Conservation (phyloP, 1,284 basidiomycete genomes). For the Cryptococcus sp. region DNA sequence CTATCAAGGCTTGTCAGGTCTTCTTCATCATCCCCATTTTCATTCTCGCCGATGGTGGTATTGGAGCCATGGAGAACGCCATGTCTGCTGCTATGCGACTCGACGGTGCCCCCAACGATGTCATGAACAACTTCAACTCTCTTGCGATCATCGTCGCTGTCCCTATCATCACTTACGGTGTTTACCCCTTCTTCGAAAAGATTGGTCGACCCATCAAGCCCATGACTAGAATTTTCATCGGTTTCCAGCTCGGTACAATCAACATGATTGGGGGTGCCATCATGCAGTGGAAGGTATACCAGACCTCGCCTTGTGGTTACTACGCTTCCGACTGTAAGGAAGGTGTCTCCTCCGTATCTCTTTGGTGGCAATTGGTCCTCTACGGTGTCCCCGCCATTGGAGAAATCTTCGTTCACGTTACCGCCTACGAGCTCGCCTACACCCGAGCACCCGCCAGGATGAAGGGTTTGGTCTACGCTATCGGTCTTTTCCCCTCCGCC, state of each 20-base stretch:
- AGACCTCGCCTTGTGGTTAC: constrained; percentile 49
- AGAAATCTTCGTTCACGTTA: constrained; percentile 52
- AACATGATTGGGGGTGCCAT: constrained; percentile 48
- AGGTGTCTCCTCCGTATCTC: constrained; percentile 25
- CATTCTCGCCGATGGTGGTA: constrained; percentile 50
- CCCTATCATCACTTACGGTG: constrained; percentile 47
- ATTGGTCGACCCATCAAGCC: constrained; percentile 38
- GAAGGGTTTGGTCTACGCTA: constrained; percentile 46
- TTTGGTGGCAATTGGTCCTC: constrained; percentile 50
- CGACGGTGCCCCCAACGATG: constrained; percentile 51
- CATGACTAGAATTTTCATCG: constrained; percentile 32
- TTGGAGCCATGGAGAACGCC: constrained; percentile 42
- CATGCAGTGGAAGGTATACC: constrained; percentile 51
- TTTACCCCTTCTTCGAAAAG: constrained; percentile 49
- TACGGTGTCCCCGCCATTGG: constrained; percentile 47
- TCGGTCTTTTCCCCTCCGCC: constrained; percentile 49
- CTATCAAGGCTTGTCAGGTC: constrained; percentile 49
- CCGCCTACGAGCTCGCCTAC: constrained; percentile 52
- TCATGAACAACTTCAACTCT: constrained; percentile 51
- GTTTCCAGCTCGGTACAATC: constrained; percentile 41
- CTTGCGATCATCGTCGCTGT: constrained; percentile 49
- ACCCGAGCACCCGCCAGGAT: constrained; percentile 48
- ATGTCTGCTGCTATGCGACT: constrained; percentile 49
- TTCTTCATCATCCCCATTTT: constrained; percentile 51
- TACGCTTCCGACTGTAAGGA: constrained; percentile 41